Evolutionary conservation across 83 land plant species (phyloP).

Genomic region (Thuja plicata): DNA sequence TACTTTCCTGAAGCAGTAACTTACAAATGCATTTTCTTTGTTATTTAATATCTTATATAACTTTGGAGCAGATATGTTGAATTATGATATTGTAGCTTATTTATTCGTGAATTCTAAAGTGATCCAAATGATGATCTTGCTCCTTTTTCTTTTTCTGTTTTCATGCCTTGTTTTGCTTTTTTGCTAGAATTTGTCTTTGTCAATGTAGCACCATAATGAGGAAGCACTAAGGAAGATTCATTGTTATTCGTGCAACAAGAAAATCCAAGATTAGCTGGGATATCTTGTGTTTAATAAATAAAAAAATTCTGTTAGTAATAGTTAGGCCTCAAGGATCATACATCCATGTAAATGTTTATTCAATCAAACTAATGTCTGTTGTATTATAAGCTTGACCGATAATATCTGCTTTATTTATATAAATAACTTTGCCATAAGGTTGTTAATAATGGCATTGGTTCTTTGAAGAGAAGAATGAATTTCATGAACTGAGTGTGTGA

Average conservation of each 20-base stretch:
- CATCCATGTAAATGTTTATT: background rate
- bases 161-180: background rate
- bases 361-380: background rate
- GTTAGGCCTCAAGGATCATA: background rate
- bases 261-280: background rate
- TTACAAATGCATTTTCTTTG: background rate
- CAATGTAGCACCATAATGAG: background rate
- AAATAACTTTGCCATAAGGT: background rate
- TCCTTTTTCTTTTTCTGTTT: background rate
- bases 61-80: background rate
- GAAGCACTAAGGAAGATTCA: background rate
- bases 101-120: background rate
- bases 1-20: background rate
- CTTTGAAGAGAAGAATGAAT: background rate
- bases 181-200: background rate
- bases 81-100: background rate
- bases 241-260: background rate
- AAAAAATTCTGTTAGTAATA: background rate
- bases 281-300: background rate
- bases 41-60: background rate
- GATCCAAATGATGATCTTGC: background rate
- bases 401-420: background rate
- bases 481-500: background rate
- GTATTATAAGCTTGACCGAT: background rate
- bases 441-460: background rate